phyloP scores from a whole-genome alignment of 179 eudicot genomes.

The Spergularia azorica region DNA sequence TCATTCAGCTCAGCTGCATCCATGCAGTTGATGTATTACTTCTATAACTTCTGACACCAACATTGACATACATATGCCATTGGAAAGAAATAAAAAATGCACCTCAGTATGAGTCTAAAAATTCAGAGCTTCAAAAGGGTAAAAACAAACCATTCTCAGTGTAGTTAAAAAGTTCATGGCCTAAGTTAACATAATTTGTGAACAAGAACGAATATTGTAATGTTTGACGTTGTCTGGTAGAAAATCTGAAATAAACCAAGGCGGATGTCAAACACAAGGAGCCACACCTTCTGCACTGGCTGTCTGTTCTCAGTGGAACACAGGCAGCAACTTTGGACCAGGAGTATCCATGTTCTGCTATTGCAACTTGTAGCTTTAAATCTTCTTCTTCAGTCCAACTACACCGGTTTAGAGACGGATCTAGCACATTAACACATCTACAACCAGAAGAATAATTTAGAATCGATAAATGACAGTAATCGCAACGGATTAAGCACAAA shows the following conservation, averaged over 20 bases:
- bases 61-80: too few species aligned
- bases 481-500: constrained; percentile 3
- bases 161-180: background rate
- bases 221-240: background rate
- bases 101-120: background rate
- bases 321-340: constrained; percentile 83
- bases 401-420: constrained; percentile 64
- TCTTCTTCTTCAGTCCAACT: constrained; percentile 85
- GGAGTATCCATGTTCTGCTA: constrained; percentile 57
- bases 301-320: constrained; percentile 78
- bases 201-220: background rate
- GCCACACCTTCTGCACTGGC: constrained; percentile 69
- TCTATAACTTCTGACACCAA: too few species aligned
- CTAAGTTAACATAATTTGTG: background rate
- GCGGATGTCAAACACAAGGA: background rate
- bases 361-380: constrained; percentile 59
- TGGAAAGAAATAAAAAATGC: background rate
- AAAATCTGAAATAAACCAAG: background rate
- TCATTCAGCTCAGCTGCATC: background rate
- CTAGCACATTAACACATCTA: constrained; percentile 84
- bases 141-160: background rate
- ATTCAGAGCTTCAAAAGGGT: background rate
- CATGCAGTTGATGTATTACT: too few species aligned
- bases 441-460: constrained; percentile 21
- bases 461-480: background rate